Evolutionary conservation across 2,329 filamentous ascomycete genomes (phyloP).

Genomic region (Aspergillus ustus): DNA sequence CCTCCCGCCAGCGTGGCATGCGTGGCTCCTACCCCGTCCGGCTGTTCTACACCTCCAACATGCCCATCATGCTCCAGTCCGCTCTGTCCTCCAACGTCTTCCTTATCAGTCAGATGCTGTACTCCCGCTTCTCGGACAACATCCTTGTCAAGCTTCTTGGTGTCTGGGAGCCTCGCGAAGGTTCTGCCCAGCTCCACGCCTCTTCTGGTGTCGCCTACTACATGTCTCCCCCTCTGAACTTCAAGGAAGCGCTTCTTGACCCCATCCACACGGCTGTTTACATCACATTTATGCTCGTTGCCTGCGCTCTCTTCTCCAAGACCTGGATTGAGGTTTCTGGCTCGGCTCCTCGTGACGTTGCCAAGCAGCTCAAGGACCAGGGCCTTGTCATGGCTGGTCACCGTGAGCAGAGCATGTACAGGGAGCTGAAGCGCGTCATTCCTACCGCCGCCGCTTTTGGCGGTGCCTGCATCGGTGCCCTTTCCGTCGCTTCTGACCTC

Average conservation of each 20-base stretch:
- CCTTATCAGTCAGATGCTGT: conserved; percentile 98
- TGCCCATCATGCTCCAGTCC: conserved; percentile 99
- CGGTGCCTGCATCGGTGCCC: conserved; percentile 96
- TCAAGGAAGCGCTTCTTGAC: conserved; percentile 95
- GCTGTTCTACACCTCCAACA: conserved; percentile 99
- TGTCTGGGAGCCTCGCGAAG: conserved; percentile 97
- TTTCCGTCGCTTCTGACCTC: conserved; percentile 93
- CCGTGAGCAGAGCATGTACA: conserved; percentile 99
- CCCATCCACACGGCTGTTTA: conserved; percentile 96
- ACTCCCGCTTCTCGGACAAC: conserved; percentile 98
- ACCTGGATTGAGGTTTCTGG: conserved; percentile 99
- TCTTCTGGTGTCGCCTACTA: conserved; percentile 96
- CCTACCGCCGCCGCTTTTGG: conserved; percentile 97
- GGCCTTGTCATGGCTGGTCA: conserved; percentile 99
- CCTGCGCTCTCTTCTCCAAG: conserved; percentile 98
- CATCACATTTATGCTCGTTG: conserved; percentile 96
- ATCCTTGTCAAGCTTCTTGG: conserved; percentile 95
- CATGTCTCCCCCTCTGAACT: conserved; percentile 98
- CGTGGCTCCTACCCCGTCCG: conserved; percentile 97
- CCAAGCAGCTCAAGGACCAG: conserved; percentile 99
- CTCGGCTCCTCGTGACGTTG: conserved; percentile 95
- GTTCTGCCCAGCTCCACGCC: conserved; percentile 89
- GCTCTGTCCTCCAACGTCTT: conserved; percentile 99
- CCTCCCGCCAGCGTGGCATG: conserved; percentile 96
- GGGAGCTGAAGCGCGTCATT: conserved; percentile 99